phyloP scores from a whole-genome alignment of 2,329 filamentous ascomycete genomes.

The Alternaria gaisen region DNA sequence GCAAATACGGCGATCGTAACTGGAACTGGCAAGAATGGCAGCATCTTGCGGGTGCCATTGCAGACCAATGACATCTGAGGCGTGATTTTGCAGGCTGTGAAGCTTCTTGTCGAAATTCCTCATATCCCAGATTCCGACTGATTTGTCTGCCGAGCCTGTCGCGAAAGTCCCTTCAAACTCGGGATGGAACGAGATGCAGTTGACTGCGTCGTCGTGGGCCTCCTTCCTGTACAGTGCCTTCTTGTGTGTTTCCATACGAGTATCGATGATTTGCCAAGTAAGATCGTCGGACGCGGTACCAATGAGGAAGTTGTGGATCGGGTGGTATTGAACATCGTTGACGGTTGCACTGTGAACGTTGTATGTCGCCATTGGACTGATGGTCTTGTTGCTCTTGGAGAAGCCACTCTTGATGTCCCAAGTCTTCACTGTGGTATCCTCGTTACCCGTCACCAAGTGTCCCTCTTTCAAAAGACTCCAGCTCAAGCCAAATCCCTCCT shows the following conservation, averaged over 20 bases:
- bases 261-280: constrained; percentile 90
- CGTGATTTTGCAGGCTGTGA: constrained; percentile 88
- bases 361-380: constrained; percentile 78
- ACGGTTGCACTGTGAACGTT: constrained; percentile 90
- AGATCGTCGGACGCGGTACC: constrained; percentile 95
- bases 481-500: constrained; percentile 89
- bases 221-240: constrained; percentile 74
- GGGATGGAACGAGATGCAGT: constrained; percentile 94
- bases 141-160: constrained; percentile 94
- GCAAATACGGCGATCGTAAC: constrained; percentile 91
- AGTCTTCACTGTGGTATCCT: constrained; percentile 88
- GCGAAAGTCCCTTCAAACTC: constrained; percentile 88
- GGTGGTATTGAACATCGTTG: constrained; percentile 97
- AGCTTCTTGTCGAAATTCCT: constrained; percentile 89
- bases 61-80: constrained; percentile 87
- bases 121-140: constrained; percentile 93
- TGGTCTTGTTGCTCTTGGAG: constrained; percentile 71
- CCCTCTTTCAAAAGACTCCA: constrained; percentile 90
- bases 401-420: constrained; percentile 86
- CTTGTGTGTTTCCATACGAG: constrained; percentile 72
- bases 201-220: constrained; percentile 92
- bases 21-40: constrained; percentile 86
- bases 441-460: constrained; percentile 85
- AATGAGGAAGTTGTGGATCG: constrained; percentile 79
- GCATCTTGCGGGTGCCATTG: constrained; percentile 95